Evolutionary conservation across 1,284 basidiomycete species (phyloP), one percentile per base, ranked within the genome.

Genomic region (Vanrija sp.): DNA sequence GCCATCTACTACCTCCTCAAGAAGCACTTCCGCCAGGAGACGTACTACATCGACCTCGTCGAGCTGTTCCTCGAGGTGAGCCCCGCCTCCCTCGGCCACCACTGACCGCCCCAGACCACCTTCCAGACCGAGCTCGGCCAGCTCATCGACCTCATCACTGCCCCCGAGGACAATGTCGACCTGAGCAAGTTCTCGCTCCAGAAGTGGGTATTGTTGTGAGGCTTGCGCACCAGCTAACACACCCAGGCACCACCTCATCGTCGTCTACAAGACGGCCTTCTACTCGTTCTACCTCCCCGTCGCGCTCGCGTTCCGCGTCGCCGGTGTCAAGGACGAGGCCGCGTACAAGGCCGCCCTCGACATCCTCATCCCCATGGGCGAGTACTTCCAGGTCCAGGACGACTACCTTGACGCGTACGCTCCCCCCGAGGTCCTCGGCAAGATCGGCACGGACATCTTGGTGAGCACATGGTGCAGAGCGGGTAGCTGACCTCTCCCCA

Each of bases 241-340:
- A n/a, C 40, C 3, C 68, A 93, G 90, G 71, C 92, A 98, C 76
- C 85, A 85, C 65, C 83, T 92, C 58, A 98, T 98, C 73, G 94
- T 98, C 49, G 84, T 92, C 60, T 98, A 95, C 85, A 98, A 98
- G 80, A 98, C 96, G 18, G 91, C 95, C 0, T 97, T 85, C 80
- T 98, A 98, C 80, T 97, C 92, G 28, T 98, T 98, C 83, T 97
- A 98, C 80, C 89, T 98, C 60, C 93, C 96, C 53, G 92, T 98
- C 62, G 94, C 94, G 7, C 86, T 95, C 58, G 93, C 93, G 21
- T 88, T 98, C 86, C 84, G 86, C 72, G 80, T 83, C 75, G 69
- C 83, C 64, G 84, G 85, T 53, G 84, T 96, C 67, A 84, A 85
- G 10, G 81, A 85, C 61, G 78, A 83, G 34, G 77, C 82, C 14